These are phyloP conservation scores for Piper longum DNA, from an alignment of 164 flowering plant species.

Conservation along the genomic window DNA sequence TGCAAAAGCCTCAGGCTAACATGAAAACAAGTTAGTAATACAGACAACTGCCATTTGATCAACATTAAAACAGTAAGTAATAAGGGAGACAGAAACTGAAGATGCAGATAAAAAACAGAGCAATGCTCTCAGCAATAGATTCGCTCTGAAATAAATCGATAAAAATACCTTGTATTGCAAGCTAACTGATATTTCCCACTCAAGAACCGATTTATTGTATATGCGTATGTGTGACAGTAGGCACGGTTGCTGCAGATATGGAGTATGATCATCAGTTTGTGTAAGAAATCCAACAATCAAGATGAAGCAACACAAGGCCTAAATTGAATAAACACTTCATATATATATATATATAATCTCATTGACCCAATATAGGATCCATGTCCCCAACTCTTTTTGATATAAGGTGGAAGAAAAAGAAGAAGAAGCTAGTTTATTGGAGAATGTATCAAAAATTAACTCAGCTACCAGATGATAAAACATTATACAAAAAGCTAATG, in stretches of 20 bases:
- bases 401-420: too few relatives aligned
- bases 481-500: too few relatives aligned
- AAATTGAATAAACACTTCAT: too few relatives aligned
- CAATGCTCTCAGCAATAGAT: background rate
- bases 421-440: too few relatives aligned
- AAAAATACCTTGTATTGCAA: constrained; percentile 67
- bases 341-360: too few relatives aligned
- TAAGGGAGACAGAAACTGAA: background rate
- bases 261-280: background rate
- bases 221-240: constrained; percentile 70
- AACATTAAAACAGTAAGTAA: too few relatives aligned
- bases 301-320: too few relatives aligned
- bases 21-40: background rate
- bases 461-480: too few relatives aligned
- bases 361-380: too few relatives aligned
- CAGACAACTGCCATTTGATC: background rate
- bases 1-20: constrained; percentile 84
- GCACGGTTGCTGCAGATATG: constrained; percentile 64
- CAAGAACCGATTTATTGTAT: constrained; percentile 86
- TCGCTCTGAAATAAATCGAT: too few relatives aligned
- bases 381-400: too few relatives aligned
- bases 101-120: background rate
- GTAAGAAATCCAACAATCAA: background rate
- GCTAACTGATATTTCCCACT: constrained; percentile 90
- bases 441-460: too few relatives aligned